Base-by-base conservation (phyloP, 169 alveolate species). In the Amoebophrya sp. region DNA sequence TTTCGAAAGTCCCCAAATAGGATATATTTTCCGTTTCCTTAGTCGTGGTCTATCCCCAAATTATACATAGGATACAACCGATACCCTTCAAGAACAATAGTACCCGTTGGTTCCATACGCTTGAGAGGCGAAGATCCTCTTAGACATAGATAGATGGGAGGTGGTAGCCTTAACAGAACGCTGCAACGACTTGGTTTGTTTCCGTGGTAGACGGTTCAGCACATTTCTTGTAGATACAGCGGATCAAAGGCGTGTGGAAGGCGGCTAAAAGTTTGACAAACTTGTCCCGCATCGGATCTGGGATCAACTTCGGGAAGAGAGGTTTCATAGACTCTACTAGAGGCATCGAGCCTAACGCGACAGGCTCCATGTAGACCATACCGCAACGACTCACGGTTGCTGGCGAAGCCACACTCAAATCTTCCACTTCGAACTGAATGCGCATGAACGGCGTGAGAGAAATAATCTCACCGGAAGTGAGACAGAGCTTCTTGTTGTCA, bases 321-420 rank as follows among this genome's bases (percentile, higher is more conserved):
- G n/a, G 89, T 36, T 29, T 78, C 90, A 39, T 33, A n/a, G 96
- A 94, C 90, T 94, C 94, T 34, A 97, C 93, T 90, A 96, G 93
- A 0, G 98, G 98, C 94, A 94, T 93, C 55, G 95, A 91, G 39
- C 98, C 98, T 24, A 97, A 92, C 36, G 98, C 96, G 18, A 95
- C 96, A 14, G 99, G 99, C 91, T 98, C 99, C 98, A 98, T 96
- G 94, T 96, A 98, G 76, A 98, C 97, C 96, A 96, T 96, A 41
- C 98, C 98, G 90, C 98, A 96, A 90, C 98, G 95, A 78, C 96
- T 94, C 47, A 97, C 98, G 41, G 98, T 97, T 39, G 98, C 98
- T 10, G 98, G 98, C 1, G 98, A 96, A n/a, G 98, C 98, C 41
- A 95, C 97, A 0, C 96, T 96, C 92, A 96, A 93, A 91, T 96